phyloP scores from a whole-genome alignment of 176 grass and related monocot genomes.

The Bromus sterilis region DNA sequence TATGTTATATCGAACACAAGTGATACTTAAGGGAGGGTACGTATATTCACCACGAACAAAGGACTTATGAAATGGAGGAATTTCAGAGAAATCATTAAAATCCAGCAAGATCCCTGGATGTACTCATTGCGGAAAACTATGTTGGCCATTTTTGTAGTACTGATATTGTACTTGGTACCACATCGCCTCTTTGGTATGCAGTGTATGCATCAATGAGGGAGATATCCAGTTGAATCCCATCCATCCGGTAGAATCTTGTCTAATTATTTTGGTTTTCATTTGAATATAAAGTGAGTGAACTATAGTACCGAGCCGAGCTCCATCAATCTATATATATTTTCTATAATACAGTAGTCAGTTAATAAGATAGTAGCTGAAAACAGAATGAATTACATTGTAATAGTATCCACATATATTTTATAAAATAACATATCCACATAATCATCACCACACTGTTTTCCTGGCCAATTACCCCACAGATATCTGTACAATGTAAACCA shows the following conservation, averaged over 20 bases:
- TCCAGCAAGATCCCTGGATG: background rate
- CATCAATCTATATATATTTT: background rate
- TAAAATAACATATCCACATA: constrained; percentile 22
- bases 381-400: background rate
- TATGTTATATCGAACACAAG: constrained; percentile 10
- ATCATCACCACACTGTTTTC: constrained; percentile 16
- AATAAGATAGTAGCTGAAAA: background rate
- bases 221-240: background rate
- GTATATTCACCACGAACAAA: background rate
- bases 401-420: constrained; percentile 24
- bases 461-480: constrained; percentile 7
- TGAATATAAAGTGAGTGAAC: background rate
- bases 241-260: background rate
- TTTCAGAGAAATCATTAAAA: background rate
- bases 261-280: background rate
- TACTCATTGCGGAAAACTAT: background rate
- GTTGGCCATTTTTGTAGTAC: background rate
- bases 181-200: background rate
- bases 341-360: background rate
- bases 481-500: constrained; percentile 21
- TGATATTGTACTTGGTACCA: background rate
- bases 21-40: background rate
- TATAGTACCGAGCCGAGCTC: background rate
- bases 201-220: background rate
- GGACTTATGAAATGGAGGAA: background rate